Evolutionary conservation across 1,139 yeast species (phyloP).

Genomic region (Lodderomyces beijingensis): DNA sequence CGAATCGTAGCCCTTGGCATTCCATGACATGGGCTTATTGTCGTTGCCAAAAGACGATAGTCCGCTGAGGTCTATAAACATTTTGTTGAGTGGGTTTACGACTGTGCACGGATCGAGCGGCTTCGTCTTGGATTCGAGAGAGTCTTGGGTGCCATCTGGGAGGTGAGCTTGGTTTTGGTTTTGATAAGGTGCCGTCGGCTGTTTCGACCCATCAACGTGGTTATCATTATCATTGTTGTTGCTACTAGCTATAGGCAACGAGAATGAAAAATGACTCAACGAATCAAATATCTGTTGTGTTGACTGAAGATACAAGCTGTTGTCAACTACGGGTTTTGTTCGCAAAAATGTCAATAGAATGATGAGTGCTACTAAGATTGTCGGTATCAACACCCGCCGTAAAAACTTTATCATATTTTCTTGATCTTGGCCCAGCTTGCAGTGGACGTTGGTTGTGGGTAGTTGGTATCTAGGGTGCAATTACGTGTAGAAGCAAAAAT

Average conservation of each 20-base stretch:
- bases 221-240: not conserved
- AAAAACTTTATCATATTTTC: constrained; percentile 12
- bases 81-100: constrained; percentile 46
- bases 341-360: constrained; percentile 8
- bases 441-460: no score
- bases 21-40: constrained; percentile 53
- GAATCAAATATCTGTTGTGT: constrained; percentile 18
- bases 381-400: constrained; percentile 11
- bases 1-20: constrained; percentile 66
- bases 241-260: constrained; percentile 3
- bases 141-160: not conserved
- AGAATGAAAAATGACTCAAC: constrained; percentile 16
- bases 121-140: not conserved
- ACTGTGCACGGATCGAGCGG: constrained; percentile 50
- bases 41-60: constrained; percentile 43
- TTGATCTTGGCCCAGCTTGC: no score
- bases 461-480: no score
- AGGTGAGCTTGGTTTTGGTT: not conserved
- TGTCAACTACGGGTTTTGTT: constrained; percentile 6
- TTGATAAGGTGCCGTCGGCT: no score
- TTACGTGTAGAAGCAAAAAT: no score
- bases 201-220: no score
- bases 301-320: constrained; percentile 11
- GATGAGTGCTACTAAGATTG: constrained; percentile 8
- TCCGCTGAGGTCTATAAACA: constrained; percentile 53